A percentile compares a stretch with the other conserved stretches of the same genome.
These are phyloP conservation scores for Kodamaea alishanica DNA, from an alignment of 1,139 yeast species.

Conservation along the genomic window DNA sequence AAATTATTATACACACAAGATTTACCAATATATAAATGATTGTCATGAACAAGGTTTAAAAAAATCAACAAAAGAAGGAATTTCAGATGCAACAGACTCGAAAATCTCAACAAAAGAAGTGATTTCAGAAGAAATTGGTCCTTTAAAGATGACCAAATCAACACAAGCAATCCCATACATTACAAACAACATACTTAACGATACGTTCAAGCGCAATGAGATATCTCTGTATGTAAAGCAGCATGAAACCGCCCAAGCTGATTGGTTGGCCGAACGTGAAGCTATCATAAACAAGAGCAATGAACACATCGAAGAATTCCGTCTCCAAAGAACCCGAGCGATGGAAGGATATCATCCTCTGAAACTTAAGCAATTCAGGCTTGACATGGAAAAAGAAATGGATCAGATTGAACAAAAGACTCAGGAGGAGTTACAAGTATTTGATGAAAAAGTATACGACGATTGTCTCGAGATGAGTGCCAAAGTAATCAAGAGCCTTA, in stretches of 20 bases:
- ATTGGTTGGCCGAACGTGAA: slow-evolving; percentile 15
- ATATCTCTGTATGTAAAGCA: slow-evolving; percentile 10
- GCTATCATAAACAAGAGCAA: slow-evolving; percentile 11
- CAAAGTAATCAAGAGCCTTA: slow-evolving; percentile 16
- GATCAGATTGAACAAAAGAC: slow-evolving; percentile 7
- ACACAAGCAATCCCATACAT: background rate
- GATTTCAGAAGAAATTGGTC: background rate
- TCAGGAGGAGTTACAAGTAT: slow-evolving; percentile 12
- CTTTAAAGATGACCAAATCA: background rate
- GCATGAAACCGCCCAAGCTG: slow-evolving; percentile 18
- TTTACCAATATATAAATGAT: slow-evolving; percentile 12
- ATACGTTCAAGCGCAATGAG: slow-evolving; percentile 5
- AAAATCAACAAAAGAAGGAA: background rate
- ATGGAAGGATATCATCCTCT: slow-evolving; percentile 17
- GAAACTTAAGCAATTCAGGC: slow-evolving; percentile 10
- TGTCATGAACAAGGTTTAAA: background rate
- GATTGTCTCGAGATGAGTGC: slow-evolving; percentile 17
- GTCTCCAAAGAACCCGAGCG: slow-evolving; percentile 5
- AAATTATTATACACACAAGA: slow-evolving; percentile 14
- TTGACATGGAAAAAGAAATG: slow-evolving; percentile 8
- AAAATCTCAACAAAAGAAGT: background rate
- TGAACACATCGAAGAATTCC: slow-evolving; percentile 6
- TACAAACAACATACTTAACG: slow-evolving; percentile 1
- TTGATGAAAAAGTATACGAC: slow-evolving; percentile 17
- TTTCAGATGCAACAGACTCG: background rate